These are phyloP conservation scores for Alopecurus myosuroides DNA, from an alignment of 176 grass and related monocot genomes.

Conservation along the genomic window DNA sequence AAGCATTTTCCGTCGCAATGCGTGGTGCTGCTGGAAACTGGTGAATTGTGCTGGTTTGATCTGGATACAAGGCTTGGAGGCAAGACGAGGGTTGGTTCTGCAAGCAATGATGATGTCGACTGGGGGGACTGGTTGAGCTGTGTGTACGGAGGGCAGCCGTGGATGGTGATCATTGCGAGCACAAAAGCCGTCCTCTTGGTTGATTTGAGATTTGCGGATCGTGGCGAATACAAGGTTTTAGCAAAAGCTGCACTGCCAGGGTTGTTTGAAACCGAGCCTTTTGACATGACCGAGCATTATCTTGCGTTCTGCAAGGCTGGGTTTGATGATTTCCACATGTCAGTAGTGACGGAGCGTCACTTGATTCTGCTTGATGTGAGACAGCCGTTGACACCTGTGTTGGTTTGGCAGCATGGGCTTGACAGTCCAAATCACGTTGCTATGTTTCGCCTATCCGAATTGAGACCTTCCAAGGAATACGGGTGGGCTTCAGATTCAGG, in stretches of 20 bases:
- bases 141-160: constrained; percentile 63
- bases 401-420: constrained; percentile 69
- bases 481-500: constrained; percentile 50
- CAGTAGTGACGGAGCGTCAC: constrained; percentile 48
- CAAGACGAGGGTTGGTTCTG: constrained; percentile 43
- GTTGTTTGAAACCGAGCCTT: constrained; percentile 44
- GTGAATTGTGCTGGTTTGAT: constrained; percentile 75
- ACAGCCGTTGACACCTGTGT: constrained; percentile 41
- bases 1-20: constrained; percentile 57
- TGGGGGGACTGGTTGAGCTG: constrained; percentile 60
- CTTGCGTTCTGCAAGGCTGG: constrained; percentile 73
- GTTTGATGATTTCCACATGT: constrained; percentile 67
- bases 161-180: constrained; percentile 54
- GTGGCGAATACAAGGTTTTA: constrained; percentile 34
- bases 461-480: constrained; percentile 52
- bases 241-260: constrained; percentile 37
- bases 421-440: constrained; percentile 51
- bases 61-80: constrained; percentile 39
- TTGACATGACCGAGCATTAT: constrained; percentile 35
- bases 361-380: constrained; percentile 68
- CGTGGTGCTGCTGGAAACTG: constrained; percentile 51
- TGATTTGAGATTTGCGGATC: constrained; percentile 54
- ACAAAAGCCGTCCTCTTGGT: constrained; percentile 48
- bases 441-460: constrained; percentile 64
- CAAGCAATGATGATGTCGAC: constrained; percentile 13